These are phyloP conservation scores for Chenopodium berlandieri DNA, from an alignment of 148 eudicot species.

Conservation along the genomic window DNA sequence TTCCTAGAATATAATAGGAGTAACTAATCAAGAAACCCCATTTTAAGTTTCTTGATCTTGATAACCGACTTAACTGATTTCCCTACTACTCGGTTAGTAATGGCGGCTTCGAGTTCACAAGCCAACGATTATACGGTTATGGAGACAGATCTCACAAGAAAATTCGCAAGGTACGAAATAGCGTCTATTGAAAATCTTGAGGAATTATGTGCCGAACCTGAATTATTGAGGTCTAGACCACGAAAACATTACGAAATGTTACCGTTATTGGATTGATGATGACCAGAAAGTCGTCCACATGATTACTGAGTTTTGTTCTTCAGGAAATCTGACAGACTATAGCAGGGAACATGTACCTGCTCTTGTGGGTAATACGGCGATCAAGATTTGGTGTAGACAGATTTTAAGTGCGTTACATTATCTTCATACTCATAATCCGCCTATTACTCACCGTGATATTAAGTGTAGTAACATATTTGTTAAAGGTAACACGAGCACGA, in stretches of 20 bases:
- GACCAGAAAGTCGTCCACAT: not conserved
- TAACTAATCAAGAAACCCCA: no score
- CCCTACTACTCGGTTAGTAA: no score
- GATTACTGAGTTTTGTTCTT: not conserved
- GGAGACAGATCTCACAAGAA: slow-evolving; percentile 10
- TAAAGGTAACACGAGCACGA: no score
- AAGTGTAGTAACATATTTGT: no score
- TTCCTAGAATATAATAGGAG: no score
- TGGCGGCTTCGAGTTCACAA: no score
- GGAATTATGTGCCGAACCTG: slow-evolving; percentile 18
- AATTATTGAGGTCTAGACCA: slow-evolving; percentile 28
- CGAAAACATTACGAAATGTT: not conserved
- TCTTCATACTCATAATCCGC: not conserved
- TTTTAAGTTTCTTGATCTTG: no score
- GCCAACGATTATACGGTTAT: not conserved
- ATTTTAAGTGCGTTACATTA: not conserved
- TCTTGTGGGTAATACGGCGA: not conserved
- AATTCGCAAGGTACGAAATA: not conserved
- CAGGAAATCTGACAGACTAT: not conserved
- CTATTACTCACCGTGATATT: not conserved
- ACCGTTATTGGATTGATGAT: not conserved
- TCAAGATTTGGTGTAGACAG: not conserved
- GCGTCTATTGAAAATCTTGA: slow-evolving; percentile 11
- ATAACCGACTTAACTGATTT: no score
- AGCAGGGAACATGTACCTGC: not conserved